Evolutionary conservation across 768 basidiomycete genomes (phyloP).

Genomic region (Lactarius hatsudake): DNA sequence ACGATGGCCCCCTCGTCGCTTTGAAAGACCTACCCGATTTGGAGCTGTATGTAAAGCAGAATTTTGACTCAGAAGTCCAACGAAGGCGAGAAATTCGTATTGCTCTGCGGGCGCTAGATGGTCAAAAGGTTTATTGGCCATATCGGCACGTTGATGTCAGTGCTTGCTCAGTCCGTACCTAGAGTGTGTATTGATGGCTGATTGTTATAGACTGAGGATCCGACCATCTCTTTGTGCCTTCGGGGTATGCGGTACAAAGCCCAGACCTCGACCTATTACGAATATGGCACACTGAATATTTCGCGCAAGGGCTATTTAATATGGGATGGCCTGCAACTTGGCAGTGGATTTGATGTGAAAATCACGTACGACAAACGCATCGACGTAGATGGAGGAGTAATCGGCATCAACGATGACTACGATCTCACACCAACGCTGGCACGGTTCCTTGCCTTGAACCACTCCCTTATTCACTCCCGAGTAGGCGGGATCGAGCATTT

Average conservation of each 20-base stretch:
- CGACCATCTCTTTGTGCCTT: conserved; percentile 44
- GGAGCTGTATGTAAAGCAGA: conserved; percentile 59
- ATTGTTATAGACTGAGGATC: conserved; percentile 45
- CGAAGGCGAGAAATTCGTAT: conserved; percentile 56
- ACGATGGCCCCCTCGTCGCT: conserved; percentile 52
- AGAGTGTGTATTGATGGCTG: conserved; percentile 2
- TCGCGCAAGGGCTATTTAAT: conserved; percentile 50
- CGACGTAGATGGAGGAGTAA: conserved; percentile 45
- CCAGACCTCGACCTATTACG: conserved; percentile 45
- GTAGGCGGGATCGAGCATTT: conserved; percentile 45
- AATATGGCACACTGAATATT: conserved; percentile 48
- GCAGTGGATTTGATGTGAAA: conserved; percentile 65
- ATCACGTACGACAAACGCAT: conserved; percentile 56
- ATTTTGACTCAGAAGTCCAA: conserved; percentile 48
- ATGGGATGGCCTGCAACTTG: conserved; percentile 55
- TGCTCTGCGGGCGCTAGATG: conserved; percentile 64
- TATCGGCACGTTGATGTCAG: conserved; percentile 56
- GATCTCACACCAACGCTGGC: conserved; percentile 61
- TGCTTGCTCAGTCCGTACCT: background rate
- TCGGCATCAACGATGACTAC: conserved; percentile 66
- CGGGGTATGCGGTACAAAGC: conserved; percentile 49
- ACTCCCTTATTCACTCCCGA: conserved; percentile 44
- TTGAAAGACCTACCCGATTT: conserved; percentile 50
- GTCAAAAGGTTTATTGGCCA: conserved; percentile 59
- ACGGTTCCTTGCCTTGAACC: conserved; percentile 59